Percentiles rank a stretch among this genome's conserved stretches.
These are phyloP conservation scores for Geotrichum carabidarum DNA, from an alignment of 1,139 yeast genomes.

Conservation along the genomic window DNA sequence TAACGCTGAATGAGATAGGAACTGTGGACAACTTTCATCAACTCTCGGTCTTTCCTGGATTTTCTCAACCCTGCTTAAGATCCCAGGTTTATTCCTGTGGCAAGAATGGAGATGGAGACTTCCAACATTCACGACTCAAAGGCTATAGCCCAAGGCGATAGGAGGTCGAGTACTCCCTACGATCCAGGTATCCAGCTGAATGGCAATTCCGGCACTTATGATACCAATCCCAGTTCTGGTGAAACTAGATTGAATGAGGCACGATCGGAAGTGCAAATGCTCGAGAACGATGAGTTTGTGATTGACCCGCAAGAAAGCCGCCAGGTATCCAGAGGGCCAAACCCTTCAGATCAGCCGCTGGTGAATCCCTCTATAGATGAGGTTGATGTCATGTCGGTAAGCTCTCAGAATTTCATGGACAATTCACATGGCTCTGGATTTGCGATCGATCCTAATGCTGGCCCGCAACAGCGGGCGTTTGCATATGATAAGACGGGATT, in stretches of 20 bases:
- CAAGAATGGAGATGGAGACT: constrained; percentile 2
- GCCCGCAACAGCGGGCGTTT: not conserved
- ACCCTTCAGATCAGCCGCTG: not conserved
- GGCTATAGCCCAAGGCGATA: not conserved
- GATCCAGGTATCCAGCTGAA: not conserved
- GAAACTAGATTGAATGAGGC: too few relatives aligned
- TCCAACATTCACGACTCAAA: not conserved
- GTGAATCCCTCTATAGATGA: not conserved
- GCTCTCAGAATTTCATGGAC: not conserved
- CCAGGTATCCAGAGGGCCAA: not conserved
- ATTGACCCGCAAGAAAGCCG: too few relatives aligned
- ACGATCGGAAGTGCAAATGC: too few relatives aligned
- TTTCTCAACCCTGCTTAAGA: too few relatives aligned
- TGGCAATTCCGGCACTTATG: not conserved
- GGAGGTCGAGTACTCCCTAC: not conserved
- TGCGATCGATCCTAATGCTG: not conserved
- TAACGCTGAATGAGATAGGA: too few relatives aligned
- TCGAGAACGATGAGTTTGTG: too few relatives aligned
- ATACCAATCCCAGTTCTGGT: too few relatives aligned
- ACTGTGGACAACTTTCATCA: too few relatives aligned
- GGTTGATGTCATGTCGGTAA: not conserved
- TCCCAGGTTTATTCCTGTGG: too few relatives aligned
- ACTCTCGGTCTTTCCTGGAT: too few relatives aligned
- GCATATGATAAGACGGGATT: too few relatives aligned
- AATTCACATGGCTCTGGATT: not conserved